Conservation (phyloP, 768 basidiomycete genomes). For the Lentinula aciculospora region DNA sequence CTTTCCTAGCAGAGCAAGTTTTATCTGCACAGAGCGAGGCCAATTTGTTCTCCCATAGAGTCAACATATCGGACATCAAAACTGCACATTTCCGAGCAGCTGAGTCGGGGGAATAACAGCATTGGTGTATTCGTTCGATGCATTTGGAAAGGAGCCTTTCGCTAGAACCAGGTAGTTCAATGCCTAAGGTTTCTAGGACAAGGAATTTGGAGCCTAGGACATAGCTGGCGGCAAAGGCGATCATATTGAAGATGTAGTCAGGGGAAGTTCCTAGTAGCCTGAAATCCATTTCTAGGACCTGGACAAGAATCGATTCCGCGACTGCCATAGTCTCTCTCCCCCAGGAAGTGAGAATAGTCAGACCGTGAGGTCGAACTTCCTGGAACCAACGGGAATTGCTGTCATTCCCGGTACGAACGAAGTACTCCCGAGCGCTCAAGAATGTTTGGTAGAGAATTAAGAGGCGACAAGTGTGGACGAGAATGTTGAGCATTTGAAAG, state of each 20-base stretch:
- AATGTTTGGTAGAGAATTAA: conserved; percentile 2
- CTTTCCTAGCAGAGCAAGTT: not conserved
- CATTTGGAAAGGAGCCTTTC: conserved; percentile 1
- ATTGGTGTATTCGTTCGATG: not conserved
- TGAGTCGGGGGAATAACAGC: not conserved
- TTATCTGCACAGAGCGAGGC: not conserved
- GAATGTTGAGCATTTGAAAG: conserved; percentile 6
- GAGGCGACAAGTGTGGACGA: conserved; percentile 2
- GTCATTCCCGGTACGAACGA: not conserved
- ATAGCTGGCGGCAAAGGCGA: conserved; percentile 30
- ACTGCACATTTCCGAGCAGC: not conserved
- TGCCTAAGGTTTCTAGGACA: not conserved
- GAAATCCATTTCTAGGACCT: conserved; percentile 24
- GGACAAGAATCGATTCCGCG: conserved; percentile 29
- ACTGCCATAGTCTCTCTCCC: conserved; percentile 30
- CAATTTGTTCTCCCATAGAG: not conserved
- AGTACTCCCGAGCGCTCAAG: not conserved
- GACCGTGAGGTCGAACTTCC: conserved; percentile 24
- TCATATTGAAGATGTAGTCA: conserved; percentile 32
- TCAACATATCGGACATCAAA: not conserved
- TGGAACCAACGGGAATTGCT: conserved; percentile 1
- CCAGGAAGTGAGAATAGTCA: conserved; percentile 29
- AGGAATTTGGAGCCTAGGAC: conserved; percentile 4
- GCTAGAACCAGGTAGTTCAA: not conserved
- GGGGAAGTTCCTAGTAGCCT: conserved; percentile 29